Evolutionary conservation across 2,329 filamentous ascomycete species (phyloP).

Genomic region (Verticillium klebahnii): DNA sequence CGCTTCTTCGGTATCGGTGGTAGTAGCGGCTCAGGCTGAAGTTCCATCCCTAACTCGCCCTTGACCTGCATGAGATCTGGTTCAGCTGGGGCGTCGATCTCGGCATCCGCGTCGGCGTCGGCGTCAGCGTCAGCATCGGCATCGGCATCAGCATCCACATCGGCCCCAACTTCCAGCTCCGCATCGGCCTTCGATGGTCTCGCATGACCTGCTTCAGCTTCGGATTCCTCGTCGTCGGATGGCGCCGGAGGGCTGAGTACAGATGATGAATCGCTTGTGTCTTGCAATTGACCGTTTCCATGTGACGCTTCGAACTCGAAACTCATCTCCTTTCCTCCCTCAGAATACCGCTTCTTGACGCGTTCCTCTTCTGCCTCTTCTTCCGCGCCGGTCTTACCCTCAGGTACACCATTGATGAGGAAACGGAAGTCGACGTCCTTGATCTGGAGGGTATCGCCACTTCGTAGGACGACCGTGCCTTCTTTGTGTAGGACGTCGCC

Average conservation of each 20-base stretch:
- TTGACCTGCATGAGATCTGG: slow-evolving; percentile 18
- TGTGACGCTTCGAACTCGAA: slow-evolving; percentile 65
- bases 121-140: slow-evolving; percentile 22
- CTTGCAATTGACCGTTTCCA: slow-evolving; percentile 50
- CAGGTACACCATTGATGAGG: slow-evolving; percentile 59
- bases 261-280: slow-evolving; percentile 50
- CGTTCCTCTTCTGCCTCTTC: slow-evolving; percentile 46
- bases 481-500: slow-evolving; percentile 56
- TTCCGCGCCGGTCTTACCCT: slow-evolving; percentile 54
- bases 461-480: slow-evolving; percentile 52
- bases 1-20: slow-evolving; percentile 53
- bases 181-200: slow-evolving; percentile 16
- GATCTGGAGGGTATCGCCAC: slow-evolving; percentile 65
- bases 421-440: slow-evolving; percentile 67
- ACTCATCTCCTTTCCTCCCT: slow-evolving; percentile 66
- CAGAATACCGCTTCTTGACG: slow-evolving; percentile 42
- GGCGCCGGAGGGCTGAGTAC: slow-evolving; percentile 38
- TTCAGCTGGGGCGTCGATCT: slow-evolving; percentile 16
- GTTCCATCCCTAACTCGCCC: slow-evolving; percentile 11
- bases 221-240: slow-evolving; percentile 25
- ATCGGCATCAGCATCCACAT: slow-evolving; percentile 22
- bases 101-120: slow-evolving; percentile 20
- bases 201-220: slow-evolving; percentile 33
- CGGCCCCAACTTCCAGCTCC: slow-evolving; percentile 19
- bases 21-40: slow-evolving; percentile 6